These are phyloP conservation scores for Saturnispora gosingensis DNA, from an alignment of 805 yeast genomes.

Conservation along the genomic window DNA sequence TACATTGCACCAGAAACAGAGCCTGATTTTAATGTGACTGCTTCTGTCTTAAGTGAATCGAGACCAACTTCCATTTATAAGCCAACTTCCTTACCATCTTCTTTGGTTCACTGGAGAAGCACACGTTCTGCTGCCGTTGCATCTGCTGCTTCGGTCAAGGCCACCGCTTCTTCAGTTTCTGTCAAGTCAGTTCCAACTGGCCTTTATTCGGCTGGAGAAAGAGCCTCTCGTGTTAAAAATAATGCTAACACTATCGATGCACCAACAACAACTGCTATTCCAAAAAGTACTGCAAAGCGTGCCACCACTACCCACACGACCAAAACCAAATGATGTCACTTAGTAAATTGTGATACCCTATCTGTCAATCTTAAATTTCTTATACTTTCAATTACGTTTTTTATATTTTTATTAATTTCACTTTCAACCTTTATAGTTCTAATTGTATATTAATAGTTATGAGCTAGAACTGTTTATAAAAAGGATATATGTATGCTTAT, in stretches of 20 bases:
- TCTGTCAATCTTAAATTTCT: not conserved
- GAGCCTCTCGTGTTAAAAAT: conserved; percentile 3
- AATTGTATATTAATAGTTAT: not conserved
- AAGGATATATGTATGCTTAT: not conserved
- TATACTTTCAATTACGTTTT: not conserved
- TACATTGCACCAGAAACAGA: conserved; percentile 21
- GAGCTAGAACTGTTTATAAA: not conserved
- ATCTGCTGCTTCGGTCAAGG: conserved; percentile 2
- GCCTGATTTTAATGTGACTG: conserved; percentile 2
- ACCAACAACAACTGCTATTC: not conserved
- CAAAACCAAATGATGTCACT: not conserved
- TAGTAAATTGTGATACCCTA: conserved; percentile 2
- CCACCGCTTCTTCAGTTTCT: conserved; percentile 4
- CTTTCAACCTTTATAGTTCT: not conserved
- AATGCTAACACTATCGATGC: conserved; percentile 2
- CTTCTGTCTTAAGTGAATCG: conserved; percentile 6
- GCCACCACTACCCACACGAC: not conserved
- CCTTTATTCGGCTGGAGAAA: not conserved
- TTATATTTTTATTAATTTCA: not conserved
- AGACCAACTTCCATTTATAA: conserved; percentile 13
- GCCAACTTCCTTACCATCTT: conserved; percentile 11
- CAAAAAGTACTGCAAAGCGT: not conserved
- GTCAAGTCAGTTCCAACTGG: conserved; percentile 6
- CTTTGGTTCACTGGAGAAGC: conserved; percentile 8
- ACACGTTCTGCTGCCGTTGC: conserved; percentile 5